Base-by-base conservation (phyloP, 306 rosid species). In the Ochetophila trinervis region DNA sequence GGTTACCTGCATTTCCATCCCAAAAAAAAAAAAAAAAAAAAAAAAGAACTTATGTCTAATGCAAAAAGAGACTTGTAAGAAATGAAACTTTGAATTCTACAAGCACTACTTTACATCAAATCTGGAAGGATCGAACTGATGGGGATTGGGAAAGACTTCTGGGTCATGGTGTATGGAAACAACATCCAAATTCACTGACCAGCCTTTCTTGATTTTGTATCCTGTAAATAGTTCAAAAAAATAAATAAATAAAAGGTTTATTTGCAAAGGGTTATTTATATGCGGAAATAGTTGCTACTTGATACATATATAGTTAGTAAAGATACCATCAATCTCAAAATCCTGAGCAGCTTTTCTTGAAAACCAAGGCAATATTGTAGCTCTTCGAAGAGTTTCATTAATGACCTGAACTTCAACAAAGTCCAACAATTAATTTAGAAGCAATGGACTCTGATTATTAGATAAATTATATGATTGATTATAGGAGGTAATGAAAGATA, bases 161-260 rank as follows among this genome's bases (percentile, higher is more conserved):
- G 91, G 80, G 45, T 91, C 88, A 65, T 91, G 96, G 66, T 88
- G 97, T 72, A 91, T 91, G 12, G 96, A 91, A 67, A 91, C 93
- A 27, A 88, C 96, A 77, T 91, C 97, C 74, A 91, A 65, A 30
- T 86, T 91, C 20, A 88, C 23, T 5, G 96, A 91, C 93, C 97
- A 91, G 8, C 89, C 91, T 83, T 86, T 91, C 86, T 86, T 74
- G 55, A 91, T 84, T 57, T 81, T 77, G 45, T 59, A 88, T 56
- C 96, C 97, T 88, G 80, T 62, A 74, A 54, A 1, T 60, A 45
- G 65, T 48, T 52, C 45, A 67, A 20, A 4, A 37, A 69, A 68
- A 12, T 19, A 17, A 20, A 57, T 34, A 1, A 30, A 27, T n/a
- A 30, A 24, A 1, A 19, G 16, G 45, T 56, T 23, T 48, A 6